Evolutionary conservation across 1,284 basidiomycete species (phyloP).

Genomic region (Termitomyces sp.): DNA sequence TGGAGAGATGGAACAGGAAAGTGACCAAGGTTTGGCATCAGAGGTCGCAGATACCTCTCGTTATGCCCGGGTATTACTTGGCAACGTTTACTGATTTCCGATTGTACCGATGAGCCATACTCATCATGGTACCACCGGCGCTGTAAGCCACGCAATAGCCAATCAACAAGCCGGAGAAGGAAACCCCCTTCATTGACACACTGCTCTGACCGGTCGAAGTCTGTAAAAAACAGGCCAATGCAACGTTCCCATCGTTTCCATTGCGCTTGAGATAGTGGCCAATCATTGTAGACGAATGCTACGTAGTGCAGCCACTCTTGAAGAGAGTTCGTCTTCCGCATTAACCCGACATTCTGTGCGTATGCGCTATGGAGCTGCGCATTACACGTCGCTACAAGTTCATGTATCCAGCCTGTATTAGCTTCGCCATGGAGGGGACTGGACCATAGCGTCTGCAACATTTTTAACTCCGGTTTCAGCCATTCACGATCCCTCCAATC

Average conservation of each 20-base stretch:
- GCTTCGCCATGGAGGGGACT: background rate
- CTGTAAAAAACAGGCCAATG: background rate
- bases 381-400: background rate
- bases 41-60: background rate
- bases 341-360: background rate
- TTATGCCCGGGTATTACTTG: background rate
- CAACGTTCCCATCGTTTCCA: background rate
- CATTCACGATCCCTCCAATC: background rate
- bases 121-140: background rate
- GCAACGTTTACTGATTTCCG: background rate
- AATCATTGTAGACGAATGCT: background rate
- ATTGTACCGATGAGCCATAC: background rate
- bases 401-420: background rate
- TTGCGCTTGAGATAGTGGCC: background rate
- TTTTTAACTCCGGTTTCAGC: background rate
- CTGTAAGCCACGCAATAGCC: background rate
- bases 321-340: background rate
- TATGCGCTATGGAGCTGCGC: background rate
- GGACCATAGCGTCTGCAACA: background rate
- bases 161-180: background rate
- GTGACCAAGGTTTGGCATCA: background rate
- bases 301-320: background rate
- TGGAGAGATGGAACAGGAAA: background rate
- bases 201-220: background rate
- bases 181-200: background rate